Conservation (phyloP, 2,329 filamentous ascomycete genomes). For the Botrytis galanthina region DNA sequence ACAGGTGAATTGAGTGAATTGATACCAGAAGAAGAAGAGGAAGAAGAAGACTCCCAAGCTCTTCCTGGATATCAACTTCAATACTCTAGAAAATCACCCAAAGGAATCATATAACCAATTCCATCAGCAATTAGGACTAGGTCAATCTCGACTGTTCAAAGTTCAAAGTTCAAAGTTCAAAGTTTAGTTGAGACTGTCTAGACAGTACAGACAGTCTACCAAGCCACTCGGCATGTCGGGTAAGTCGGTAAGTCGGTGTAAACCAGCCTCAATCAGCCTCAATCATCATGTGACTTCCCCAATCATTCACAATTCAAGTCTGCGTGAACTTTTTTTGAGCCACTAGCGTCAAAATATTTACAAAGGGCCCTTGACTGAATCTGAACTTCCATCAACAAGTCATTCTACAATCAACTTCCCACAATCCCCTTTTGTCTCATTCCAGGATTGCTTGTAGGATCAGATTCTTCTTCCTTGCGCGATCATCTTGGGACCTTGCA, state of each 20-base stretch:
- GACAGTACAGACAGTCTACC: background rate
- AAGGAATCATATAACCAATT: too few relatives aligned
- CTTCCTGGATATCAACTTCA: too few relatives aligned
- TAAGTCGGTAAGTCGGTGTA: background rate
- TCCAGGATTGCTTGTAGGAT: background rate
- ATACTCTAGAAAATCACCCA: too few relatives aligned
- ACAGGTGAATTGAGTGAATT: too few relatives aligned
- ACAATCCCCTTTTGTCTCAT: too few relatives aligned
- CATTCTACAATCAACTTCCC: background rate
- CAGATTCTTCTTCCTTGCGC: background rate
- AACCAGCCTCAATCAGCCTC: background rate
- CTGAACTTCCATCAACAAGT: background rate
- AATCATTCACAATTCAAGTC: background rate
- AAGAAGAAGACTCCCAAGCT: too few relatives aligned
- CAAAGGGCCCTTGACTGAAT: constrained; percentile 9
- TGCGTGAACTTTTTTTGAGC: constrained; percentile 16
- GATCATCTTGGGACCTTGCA: background rate
- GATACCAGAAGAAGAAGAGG: too few relatives aligned
- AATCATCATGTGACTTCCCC: background rate
- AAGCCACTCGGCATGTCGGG: background rate
- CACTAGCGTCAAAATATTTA: constrained; percentile 17
- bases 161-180: background rate
- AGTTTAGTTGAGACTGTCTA: background rate
- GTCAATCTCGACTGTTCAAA: too few relatives aligned
- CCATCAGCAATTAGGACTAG: too few relatives aligned